Evolutionary conservation across 2,329 filamentous ascomycete genomes (phyloP), one percentile per base, ranked within the genome.

Genomic region (Lasiodiplodia gonubiensis): DNA sequence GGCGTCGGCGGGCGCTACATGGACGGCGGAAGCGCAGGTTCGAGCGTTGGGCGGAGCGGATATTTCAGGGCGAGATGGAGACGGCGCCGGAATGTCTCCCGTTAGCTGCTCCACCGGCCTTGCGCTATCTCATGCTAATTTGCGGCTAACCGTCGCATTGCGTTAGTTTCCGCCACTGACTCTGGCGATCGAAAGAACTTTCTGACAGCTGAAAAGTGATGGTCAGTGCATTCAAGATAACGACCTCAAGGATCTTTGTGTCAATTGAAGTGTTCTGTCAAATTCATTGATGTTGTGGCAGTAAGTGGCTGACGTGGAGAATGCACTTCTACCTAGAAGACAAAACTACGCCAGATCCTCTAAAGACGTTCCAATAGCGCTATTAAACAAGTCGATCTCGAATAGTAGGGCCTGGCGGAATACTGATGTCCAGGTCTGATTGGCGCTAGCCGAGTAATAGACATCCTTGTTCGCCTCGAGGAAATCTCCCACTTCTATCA

Each of bases 391-490:
- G 11, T 21, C 25, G 14, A 60, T 35, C 25, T 60, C 57, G 27
- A 48, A 60, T 18, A 49, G 57, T 10, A 60, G 16, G 8, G 57
- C 57, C 39, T 60, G 57, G 39, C 57, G 57, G 39, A 60, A 60
- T 8, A 49, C 39, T 2, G 57, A 21, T 12, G 39, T 49, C 39
- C 39, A 48, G 3, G 39, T 60, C 8, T 60, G 25, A 25, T 60
- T 60, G 16, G 39, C 16, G 39, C 49, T 35, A 2, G 39, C 16
- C 21, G 57, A 60, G 27, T 60, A 60, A 27, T 33, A 48, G 8
- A 16, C 12, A 23, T 59, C 37, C 21, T 46, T 59, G 37, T 46
- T 59, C n/a, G 37, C 55, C 23, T 59, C 55, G 12, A 59, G 55
- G 37, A 59, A 59, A 14, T 25, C 55, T 59, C 2, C 25, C 14